Conservation (phyloP, 75 land plant species). For the Isoetes taiwanensis region DNA sequence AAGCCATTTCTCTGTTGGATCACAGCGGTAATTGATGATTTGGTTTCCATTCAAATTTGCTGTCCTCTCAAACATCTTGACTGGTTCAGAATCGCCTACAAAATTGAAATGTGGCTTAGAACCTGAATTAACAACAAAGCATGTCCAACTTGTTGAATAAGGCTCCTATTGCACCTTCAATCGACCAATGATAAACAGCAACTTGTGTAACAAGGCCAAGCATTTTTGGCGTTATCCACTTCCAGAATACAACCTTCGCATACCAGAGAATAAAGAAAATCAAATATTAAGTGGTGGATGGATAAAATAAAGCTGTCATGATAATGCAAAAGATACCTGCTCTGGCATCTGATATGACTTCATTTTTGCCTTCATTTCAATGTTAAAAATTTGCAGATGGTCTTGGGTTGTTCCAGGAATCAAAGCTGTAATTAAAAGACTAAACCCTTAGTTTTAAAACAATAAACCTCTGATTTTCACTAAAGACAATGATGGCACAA, state of each 20-base stretch:
- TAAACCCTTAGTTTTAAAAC: too few relatives aligned
- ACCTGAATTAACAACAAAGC: too few relatives aligned
- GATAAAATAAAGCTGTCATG: too few relatives aligned
- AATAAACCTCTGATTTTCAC: not conserved
- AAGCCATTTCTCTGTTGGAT: slow-evolving; percentile 95
- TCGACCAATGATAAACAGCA: slow-evolving; percentile 88
- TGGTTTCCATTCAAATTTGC: slow-evolving; percentile 85
- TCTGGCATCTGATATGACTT: slow-evolving; percentile 98
- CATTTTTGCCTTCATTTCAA: slow-evolving; percentile 82
- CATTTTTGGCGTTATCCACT: slow-evolving; percentile 91
- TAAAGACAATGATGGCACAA: too few relatives aligned
- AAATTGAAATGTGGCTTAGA: too few relatives aligned
- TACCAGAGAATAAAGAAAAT: too few relatives aligned
- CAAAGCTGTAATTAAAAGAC: slow-evolving; percentile 44
- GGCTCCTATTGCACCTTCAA: too few relatives aligned
- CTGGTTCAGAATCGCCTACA: slow-evolving; percentile 82
- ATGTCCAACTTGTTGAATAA: too few relatives aligned
- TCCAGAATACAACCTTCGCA: slow-evolving; percentile 95
- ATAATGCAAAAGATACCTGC: too few relatives aligned
- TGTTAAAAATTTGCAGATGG: slow-evolving; percentile 92
- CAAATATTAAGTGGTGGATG: too few relatives aligned
- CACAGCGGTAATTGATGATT: slow-evolving; percentile 90
- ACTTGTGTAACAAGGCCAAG: slow-evolving; percentile 89
- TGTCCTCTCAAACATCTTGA: slow-evolving; percentile 90
- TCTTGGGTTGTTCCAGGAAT: slow-evolving; percentile 85